phyloP scores from a whole-genome alignment of 257 asterid genomes.

The Solanum arcanum region DNA sequence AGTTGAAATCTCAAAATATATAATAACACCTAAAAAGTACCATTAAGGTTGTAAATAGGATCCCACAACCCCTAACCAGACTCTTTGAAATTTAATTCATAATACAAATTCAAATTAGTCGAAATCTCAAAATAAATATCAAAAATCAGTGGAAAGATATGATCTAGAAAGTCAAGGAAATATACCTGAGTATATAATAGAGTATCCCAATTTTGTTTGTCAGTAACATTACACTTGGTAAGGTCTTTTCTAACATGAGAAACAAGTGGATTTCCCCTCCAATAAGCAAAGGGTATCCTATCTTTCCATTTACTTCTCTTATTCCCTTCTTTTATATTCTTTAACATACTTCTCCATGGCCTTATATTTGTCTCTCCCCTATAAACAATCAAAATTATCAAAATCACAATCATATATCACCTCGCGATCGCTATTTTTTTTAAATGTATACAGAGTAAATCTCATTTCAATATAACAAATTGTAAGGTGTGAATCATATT shows the following conservation, averaged over 20 bases:
- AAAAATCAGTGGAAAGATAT: not conserved
- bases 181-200: not conserved
- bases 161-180: not conserved
- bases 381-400: not conserved
- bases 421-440: rapidly evolving
- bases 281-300: constrained; percentile 5
- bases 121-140: rapidly evolving
- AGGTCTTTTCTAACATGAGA: not conserved
- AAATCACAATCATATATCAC: not conserved
- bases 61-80: not conserved
- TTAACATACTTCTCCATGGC: constrained; percentile 1
- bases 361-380: constrained; percentile 9
- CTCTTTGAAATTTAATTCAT: not conserved
- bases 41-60: not conserved
- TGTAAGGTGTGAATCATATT: not conserved
- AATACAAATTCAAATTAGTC: not conserved
- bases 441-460: not conserved
- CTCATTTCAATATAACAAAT: not conserved
- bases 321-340: constrained; percentile 4
- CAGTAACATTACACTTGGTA: constrained; percentile 1
- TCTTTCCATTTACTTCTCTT: not conserved
- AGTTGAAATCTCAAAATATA: rapidly evolving
- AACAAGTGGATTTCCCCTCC: constrained; percentile 7
- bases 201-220: constrained; percentile 1
- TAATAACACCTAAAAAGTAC: not conserved